These are phyloP conservation scores for Epichloe uncinata DNA, from an alignment of 2,329 filamentous ascomycete species.

Conservation along the genomic window DNA sequence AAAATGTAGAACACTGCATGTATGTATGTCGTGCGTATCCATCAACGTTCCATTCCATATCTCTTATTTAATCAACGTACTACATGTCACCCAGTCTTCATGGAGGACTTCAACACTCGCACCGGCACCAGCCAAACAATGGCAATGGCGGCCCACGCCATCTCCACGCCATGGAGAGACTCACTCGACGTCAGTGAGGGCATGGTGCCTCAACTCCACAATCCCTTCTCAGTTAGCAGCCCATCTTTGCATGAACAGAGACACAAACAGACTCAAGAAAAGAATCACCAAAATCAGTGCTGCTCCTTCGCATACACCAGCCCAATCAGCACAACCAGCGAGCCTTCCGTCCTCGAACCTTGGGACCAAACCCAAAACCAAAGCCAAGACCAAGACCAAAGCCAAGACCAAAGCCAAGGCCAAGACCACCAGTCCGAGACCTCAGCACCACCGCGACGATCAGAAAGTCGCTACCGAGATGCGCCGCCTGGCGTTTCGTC, in stretches of 20 bases:
- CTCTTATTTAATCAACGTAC: too few species aligned
- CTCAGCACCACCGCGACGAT: conserved; percentile 19
- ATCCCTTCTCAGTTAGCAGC: too few species aligned
- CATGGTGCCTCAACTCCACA: too few species aligned
- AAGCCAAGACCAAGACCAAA: neutral
- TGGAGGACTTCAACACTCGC: neutral
- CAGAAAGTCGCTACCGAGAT: conserved; percentile 40
- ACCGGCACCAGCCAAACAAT: neutral
- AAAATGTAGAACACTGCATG: too few species aligned
- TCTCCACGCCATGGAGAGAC: neutral
- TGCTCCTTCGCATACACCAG: neutral
- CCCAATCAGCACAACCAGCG: conserved; percentile 7
- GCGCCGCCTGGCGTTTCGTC: conserved; percentile 35
- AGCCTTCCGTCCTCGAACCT: neutral
- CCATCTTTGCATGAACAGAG: too few species aligned
- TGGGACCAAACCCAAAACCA: neutral
- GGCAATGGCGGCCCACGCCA: neutral
- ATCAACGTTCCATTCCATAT: too few species aligned
- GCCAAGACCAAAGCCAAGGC: neutral
- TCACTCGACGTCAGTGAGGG: neutral
- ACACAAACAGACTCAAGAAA: too few species aligned
- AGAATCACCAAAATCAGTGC: too few species aligned
- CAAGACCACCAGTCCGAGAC: neutral
- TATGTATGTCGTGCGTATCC: too few species aligned
- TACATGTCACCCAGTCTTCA: too few species aligned